Percentiles rank a stretch among this genome's conserved stretches.
These are phyloP conservation scores for Fonsecaea erecta DNA, from an alignment of 2,329 filamentous ascomycete species.

Conservation along the genomic window DNA sequence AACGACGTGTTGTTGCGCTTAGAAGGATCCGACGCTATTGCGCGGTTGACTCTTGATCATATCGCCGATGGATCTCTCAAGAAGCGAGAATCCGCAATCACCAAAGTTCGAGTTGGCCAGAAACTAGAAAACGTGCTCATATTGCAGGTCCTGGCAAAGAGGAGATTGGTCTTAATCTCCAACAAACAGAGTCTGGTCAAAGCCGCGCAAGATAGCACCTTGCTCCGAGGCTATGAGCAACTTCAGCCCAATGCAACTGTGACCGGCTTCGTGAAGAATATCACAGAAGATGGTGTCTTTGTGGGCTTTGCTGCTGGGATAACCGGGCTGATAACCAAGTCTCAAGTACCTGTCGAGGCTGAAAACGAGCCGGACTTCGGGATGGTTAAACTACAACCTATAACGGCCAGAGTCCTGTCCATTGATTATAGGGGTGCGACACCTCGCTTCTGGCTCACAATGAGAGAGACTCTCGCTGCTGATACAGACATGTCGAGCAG, in stretches of 20 bases:
- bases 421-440: conserved; percentile 67
- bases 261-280: conserved; percentile 82
- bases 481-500: conserved; percentile 36
- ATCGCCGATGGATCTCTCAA: conserved; percentile 81
- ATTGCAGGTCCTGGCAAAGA: conserved; percentile 80
- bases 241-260: conserved; percentile 70
- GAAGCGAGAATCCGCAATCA: conserved; percentile 76
- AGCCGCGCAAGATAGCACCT: conserved; percentile 70
- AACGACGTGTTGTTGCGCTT: conserved; percentile 80
- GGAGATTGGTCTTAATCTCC: conserved; percentile 74
- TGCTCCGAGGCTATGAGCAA: conserved; percentile 74
- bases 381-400: conserved; percentile 73
- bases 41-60: conserved; percentile 75
- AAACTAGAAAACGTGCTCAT: conserved; percentile 80
- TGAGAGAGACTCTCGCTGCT: conserved; percentile 57
- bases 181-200: conserved; percentile 83
- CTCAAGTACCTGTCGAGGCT: conserved; percentile 73
- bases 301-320: conserved; percentile 83
- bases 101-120: conserved; percentile 83
- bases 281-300: conserved; percentile 80
- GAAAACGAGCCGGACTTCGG: conserved; percentile 75
- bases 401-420: conserved; percentile 72
- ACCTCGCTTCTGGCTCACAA: conserved; percentile 69
- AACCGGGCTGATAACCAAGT: conserved; percentile 78
- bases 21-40: conserved; percentile 73